Percentiles rank a stretch among this genome's conserved stretches.
phyloP scores from a whole-genome alignment of 805 yeast species.

The Nakazawaea ambrosiae region DNA sequence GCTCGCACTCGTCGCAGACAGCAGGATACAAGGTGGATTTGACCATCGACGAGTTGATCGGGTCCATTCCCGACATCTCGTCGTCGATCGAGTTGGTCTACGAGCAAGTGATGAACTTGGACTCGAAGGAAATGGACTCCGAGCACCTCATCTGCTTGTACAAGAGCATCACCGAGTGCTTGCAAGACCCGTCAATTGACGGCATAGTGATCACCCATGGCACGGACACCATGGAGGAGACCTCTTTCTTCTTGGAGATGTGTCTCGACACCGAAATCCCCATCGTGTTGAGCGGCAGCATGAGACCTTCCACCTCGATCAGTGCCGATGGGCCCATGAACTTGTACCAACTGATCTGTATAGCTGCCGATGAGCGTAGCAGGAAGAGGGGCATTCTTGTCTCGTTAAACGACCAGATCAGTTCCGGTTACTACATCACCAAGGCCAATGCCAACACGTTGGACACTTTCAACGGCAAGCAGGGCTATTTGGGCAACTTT shows the following conservation, averaged over 20 bases:
- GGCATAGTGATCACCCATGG: conserved; percentile 67
- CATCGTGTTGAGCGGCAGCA: conserved; percentile 63
- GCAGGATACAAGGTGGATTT: conserved; percentile 50
- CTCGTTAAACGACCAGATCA: conserved; percentile 60
- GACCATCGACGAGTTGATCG: conserved; percentile 43
- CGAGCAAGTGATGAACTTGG: conserved; percentile 57
- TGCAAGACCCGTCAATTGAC: conserved; percentile 33
- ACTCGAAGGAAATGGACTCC: conserved; percentile 50
- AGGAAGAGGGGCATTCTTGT: conserved; percentile 55
- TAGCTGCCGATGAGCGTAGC: conserved; percentile 46
- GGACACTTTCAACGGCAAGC: conserved; percentile 67
- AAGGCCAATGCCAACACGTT: conserved; percentile 65
- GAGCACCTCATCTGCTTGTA: conserved; percentile 37
- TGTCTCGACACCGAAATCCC: conserved; percentile 38
- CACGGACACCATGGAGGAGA: conserved; percentile 65
- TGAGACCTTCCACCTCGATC: conserved; percentile 67
- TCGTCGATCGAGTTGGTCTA: conserved; percentile 48
- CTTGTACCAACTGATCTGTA: conserved; percentile 60
- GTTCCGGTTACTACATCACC: conserved; percentile 64
- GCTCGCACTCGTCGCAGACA: conserved; percentile 37
- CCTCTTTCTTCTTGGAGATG: conserved; percentile 55
- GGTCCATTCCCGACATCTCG: conserved; percentile 49
- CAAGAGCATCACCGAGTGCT: conserved; percentile 35
- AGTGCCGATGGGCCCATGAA: conserved; percentile 73
- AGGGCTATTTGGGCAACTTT: conserved; percentile 65